Conservation (phyloP, 768 basidiomycete genomes). For the Filobasidium floriforme region DNA sequence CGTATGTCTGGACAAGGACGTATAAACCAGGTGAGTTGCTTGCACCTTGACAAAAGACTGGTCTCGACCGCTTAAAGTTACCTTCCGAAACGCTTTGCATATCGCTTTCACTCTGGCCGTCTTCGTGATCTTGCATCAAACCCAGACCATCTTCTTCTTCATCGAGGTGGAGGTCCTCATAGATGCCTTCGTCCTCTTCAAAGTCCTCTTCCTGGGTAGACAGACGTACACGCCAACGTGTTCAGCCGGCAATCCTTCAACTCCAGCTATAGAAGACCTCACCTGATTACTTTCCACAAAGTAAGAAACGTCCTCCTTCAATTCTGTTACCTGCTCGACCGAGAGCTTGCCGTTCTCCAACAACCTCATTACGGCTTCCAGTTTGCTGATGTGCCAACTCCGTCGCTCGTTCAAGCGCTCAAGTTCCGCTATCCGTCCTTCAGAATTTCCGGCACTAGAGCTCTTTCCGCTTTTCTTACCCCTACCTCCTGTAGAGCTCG, state of each 20-base stretch:
- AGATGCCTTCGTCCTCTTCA: constrained; percentile 93
- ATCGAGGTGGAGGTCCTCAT: constrained; percentile 93
- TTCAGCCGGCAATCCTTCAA: background rate
- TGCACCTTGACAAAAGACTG: too few relatives aligned
- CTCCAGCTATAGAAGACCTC: constrained; percentile 43
- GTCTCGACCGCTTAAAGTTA: background rate
- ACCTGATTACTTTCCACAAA: constrained; percentile 95
- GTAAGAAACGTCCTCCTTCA: constrained; percentile 92
- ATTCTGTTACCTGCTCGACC: constrained; percentile 66
- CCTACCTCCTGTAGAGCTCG: constrained; percentile 37
- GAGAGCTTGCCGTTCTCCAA: constrained; percentile 86
- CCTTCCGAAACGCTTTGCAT: constrained; percentile 14
- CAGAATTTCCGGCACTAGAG: constrained; percentile 35
- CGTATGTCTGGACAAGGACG: background rate
- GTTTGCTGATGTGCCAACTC: constrained; percentile 85
- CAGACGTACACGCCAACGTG: background rate
- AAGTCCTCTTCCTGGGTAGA: constrained; percentile 92
- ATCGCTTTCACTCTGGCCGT: constrained; percentile 13
- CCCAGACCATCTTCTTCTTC: constrained; percentile 81
- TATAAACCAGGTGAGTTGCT: background rate
- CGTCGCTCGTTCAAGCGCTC: constrained; percentile 85
- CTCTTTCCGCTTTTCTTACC: constrained; percentile 75
- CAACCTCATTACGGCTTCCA: constrained; percentile 86
- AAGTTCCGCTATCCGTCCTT: constrained; percentile 68
- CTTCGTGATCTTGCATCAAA: constrained; percentile 10